Evolutionary conservation across 805 yeast species (phyloP), one percentile per base, ranked within the genome.

Genomic region (Spathaspora girioi): DNA sequence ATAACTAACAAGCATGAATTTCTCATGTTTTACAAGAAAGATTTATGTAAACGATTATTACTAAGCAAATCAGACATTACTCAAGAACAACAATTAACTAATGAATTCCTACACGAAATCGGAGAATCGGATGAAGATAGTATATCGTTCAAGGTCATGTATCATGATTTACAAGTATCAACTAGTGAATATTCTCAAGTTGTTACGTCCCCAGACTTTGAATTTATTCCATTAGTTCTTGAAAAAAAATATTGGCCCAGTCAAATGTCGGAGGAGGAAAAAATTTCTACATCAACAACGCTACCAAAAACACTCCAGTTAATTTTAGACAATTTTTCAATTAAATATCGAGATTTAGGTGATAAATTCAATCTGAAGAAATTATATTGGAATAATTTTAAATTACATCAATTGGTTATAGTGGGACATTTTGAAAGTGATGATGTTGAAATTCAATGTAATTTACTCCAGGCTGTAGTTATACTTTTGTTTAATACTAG

Each of bases 381-480:
- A 3, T 60, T 76, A 14, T 71, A 75, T 52, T 78, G 82, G 82
- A 65, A 63, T 32, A 64, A 61, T 48, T 71, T 66, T 46, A 65
- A 72, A 15, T 60, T 77, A 15, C 81, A 78, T 48, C 76, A 75
- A 52, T 52, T 78, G 17, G 56, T 60, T 0, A 62, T 78, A 14
- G 52, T 55, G 12, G 68, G 67, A 2, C 52, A 59, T 18, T 76
- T 77, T 54, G 60, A 60, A 14, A 53, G 54, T 11, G 53, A 54
- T 11, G 72, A 67, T 0, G 70, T 69, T 47, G 75, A 70, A 23
- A 59, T 75, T 31, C 53, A 52, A 2, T 69, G 78, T 17, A 75
- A 77, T 40, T 55, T 77, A n/a, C 68, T 72, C 45, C 81, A 78
- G 56, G 80, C 80, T 0, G 60, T 70, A 1, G 65, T 77, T 0